Evolutionary conservation across 345 rosid genomes (phyloP), one percentile per base, ranked within the genome.

Genomic region (Nasturtium officinale): DNA sequence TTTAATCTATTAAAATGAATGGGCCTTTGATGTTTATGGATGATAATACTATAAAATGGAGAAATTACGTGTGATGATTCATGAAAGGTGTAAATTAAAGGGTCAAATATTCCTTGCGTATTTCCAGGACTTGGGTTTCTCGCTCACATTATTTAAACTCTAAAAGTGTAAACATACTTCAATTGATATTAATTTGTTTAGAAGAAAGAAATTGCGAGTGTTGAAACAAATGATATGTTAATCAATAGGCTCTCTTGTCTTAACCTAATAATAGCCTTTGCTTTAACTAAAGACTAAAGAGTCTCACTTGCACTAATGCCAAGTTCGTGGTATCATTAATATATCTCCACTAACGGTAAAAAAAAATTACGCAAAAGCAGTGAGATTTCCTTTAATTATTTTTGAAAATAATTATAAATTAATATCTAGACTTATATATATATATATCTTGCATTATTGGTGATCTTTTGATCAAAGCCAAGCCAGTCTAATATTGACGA

Each of bases 41-140:
- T 45, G 25, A 48, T 16, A 65, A 8, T 55, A n/a, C 1, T 3
- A 33, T 56, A 57, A 52, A 68, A 52, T 60, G 15, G 55, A 15
- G 29, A 60, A 29, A 29, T 20, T 35, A 60, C 38, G 40, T 59
- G 68, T 58, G 55, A 75, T 33, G n/a, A n/a, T n/a, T n/a, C n/a
- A n/a, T n/a, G 17, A 43, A 61, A 68, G 69, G 75, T 62, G 59
- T 54, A 69, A 61, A 69, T 62, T 54, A 62, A 55, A 76, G 59
- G 37, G 79, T 76, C 71, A 76, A 62, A 62, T 76, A 63, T 76
- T 69, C 79, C 46, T 76, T 69, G 75, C 79, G 70, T 76, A 62
- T 69, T 69, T 69, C 26, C 70, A 33, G 75, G 79, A 62, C 75
- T 76, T 26, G 79, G 79, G 75, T 76, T 69, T 46, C 71, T 63